A percentile compares a stretch with the other conserved stretches of the same genome.
Evolutionary conservation across 2,329 filamentous ascomycete species (phyloP).

Genomic region (Calonectria naviculata): DNA sequence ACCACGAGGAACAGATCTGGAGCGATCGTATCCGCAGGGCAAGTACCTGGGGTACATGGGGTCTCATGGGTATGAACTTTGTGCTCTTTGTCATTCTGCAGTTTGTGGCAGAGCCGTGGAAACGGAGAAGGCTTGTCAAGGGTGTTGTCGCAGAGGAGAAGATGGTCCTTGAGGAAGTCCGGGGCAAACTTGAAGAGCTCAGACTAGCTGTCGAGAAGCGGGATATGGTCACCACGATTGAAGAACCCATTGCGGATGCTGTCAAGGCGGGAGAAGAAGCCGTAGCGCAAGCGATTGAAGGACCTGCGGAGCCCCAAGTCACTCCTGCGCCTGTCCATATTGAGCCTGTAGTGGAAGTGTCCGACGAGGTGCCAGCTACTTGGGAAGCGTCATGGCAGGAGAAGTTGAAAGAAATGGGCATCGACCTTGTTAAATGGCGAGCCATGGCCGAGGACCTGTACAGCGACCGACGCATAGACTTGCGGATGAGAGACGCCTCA

Average conservation of each 20-base stretch:
- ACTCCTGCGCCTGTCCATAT: neutral
- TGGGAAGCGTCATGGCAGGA: conserved; percentile 12
- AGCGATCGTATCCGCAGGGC: conserved; percentile 96
- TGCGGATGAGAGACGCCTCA: conserved; percentile 78
- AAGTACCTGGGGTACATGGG: conserved; percentile 98
- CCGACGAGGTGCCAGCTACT: neutral
- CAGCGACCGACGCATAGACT: conserved; percentile 71
- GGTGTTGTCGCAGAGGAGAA: conserved; percentile 86
- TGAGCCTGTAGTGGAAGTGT: conserved; percentile 19
- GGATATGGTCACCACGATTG: conserved; percentile 30
- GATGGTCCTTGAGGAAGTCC: conserved; percentile 62
- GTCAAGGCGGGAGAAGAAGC: conserved; percentile 19
- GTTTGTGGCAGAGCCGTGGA: conserved; percentile 93
- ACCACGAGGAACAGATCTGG: conserved; percentile 99
- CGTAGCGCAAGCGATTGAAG: neutral
- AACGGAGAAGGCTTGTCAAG: conserved; percentile 80
- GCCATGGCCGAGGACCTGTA: conserved; percentile 66
- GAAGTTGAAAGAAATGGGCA: conserved; percentile 57
- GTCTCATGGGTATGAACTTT: conserved; percentile 96
- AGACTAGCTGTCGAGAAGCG: conserved; percentile 43
- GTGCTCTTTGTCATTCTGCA: conserved; percentile 87
- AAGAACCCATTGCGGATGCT: conserved; percentile 22
- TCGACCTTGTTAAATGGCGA: conserved; percentile 58
- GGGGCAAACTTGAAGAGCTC: conserved; percentile 52
- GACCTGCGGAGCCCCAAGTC: conserved; percentile 15